Percentiles rank a stretch among this genome's conserved stretches.
Evolutionary conservation across 805 yeast species (phyloP).

Genomic region (Wickerhamomyces mucosus): DNA sequence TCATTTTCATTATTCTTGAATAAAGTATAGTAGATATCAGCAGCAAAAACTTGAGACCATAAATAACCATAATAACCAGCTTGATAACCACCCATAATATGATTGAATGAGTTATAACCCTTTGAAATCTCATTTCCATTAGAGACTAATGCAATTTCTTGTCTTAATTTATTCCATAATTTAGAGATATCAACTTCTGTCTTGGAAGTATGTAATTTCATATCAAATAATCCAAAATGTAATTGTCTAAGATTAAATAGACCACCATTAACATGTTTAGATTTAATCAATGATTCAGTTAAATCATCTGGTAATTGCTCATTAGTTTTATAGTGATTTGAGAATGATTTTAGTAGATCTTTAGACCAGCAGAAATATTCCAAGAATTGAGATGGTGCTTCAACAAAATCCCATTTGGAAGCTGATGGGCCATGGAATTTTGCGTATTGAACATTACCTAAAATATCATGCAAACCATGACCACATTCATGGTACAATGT

Average conservation of each 20-base stretch:
- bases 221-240: conserved; percentile 72
- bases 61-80: conserved; percentile 82
- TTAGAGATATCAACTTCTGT: conserved; percentile 36
- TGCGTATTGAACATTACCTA: conserved; percentile 55
- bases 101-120: conserved; percentile 74
- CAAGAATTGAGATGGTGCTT: conserved; percentile 84
- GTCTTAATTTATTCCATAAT: conserved; percentile 59
- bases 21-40: conserved; percentile 67
- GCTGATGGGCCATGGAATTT: conserved; percentile 66
- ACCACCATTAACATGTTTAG: conserved; percentile 74
- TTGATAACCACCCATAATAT: conserved; percentile 72
- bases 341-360: conserved; percentile 44
- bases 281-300: conserved; percentile 45
- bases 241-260: conserved; percentile 64
- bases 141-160: conserved; percentile 49
- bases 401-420: conserved; percentile 82
- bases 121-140: conserved; percentile 46
- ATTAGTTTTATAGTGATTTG: conserved; percentile 55
- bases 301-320: conserved; percentile 48
- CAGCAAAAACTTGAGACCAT: conserved; percentile 80
- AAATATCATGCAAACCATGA: conserved; percentile 75
- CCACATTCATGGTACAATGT: conserved; percentile 89
- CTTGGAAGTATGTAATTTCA: conserved; percentile 50
- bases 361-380: conserved; percentile 85
- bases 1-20: conserved; percentile 64